Base-by-base conservation (phyloP, 75 land plant species). In the Isoetes taiwanensis region DNA sequence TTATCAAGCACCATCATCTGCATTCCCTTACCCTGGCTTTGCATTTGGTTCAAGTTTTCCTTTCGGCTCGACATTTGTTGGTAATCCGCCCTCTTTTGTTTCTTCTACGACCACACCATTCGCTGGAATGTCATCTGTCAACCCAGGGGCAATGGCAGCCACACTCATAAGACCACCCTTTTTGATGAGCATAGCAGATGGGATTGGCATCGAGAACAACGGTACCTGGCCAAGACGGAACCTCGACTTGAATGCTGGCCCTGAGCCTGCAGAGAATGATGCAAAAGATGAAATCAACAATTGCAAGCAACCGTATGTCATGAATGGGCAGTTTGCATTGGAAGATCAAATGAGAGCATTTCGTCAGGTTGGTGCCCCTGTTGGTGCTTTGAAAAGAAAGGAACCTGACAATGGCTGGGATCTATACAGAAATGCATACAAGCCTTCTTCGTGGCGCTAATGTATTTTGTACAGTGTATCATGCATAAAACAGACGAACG, bases 351-450 rank as follows among this genome's bases (percentile, higher is more conserved):
- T 57, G 30, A 68, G 66, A 55, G 1, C 67, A n/a, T 30, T 63
- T 24, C 81, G 60, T 28, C n/a, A n/a, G n/a, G n/a, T n/a, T n/a
- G 42, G 64, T 2, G 10, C 60, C 1, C 46, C 70, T 31, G 56
- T 74, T 41, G 75, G 72, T 16, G 41, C 69, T 26, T 60, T 54
- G 32, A 86, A 80, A 31, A 41, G 97, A 48, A 90, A 90, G 61
- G 94, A 86, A 41, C 88, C 97, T n/a, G 97, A 90, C 8, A 41
- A 67, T 52, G 85, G 80, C n/a, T 90, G 81, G 83, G 83, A 82
- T 25, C n/a, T n/a, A n/a, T n/a, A n/a, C n/a, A n/a, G n/a, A n/a
- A n/a, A n/a, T n/a, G n/a, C n/a, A n/a, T n/a, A n/a, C n/a, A n/a
- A n/a, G n/a, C n/a, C n/a, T n/a, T n/a, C n/a, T n/a, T n/a, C n/a